Evolutionary conservation across 371 early-diverging fungal species (phyloP).

Genomic region (Mortierella sp.): DNA sequence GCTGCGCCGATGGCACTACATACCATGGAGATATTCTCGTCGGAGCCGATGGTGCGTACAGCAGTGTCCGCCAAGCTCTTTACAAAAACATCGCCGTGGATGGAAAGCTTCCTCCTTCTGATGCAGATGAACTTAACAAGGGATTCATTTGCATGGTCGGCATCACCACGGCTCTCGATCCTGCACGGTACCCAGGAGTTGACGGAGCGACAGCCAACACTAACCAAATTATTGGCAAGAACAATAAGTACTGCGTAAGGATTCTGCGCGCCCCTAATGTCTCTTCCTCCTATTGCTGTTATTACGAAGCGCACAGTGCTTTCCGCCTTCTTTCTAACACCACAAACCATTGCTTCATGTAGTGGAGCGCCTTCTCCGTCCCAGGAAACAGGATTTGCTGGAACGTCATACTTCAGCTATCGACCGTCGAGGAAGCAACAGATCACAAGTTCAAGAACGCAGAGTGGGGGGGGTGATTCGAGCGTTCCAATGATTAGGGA

Average conservation of each 20-base stretch:
- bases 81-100: not conserved
- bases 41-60: not conserved
- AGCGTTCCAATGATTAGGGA: conserved; percentile 2
- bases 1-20: too few species aligned
- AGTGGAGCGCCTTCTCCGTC: conserved; percentile 14
- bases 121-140: not conserved
- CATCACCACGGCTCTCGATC: conserved; percentile 14
- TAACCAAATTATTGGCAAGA: not conserved
- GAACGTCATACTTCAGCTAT: conserved; percentile 1
- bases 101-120: not conserved
- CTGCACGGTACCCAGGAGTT: conserved; percentile 14
- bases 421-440: not conserved
- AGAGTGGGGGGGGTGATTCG: conserved; percentile 10
- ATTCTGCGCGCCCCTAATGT: too few species aligned
- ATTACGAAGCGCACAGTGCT: too few species aligned
- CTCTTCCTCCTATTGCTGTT: not conserved
- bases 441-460: not conserved
- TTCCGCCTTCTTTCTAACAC: too few species aligned
- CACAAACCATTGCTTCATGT: not conserved
- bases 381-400: conserved; percentile 11
- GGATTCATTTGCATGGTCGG: conserved; percentile 15
- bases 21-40: too few species aligned
- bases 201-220: too few species aligned
- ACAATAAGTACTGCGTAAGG: not conserved
- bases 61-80: conserved; percentile 10